Percentiles rank a stretch among this genome's conserved stretches.
Conservation (phyloP, 2,329 filamentous ascomycete species). For the Sclerotinia nivalis region DNA sequence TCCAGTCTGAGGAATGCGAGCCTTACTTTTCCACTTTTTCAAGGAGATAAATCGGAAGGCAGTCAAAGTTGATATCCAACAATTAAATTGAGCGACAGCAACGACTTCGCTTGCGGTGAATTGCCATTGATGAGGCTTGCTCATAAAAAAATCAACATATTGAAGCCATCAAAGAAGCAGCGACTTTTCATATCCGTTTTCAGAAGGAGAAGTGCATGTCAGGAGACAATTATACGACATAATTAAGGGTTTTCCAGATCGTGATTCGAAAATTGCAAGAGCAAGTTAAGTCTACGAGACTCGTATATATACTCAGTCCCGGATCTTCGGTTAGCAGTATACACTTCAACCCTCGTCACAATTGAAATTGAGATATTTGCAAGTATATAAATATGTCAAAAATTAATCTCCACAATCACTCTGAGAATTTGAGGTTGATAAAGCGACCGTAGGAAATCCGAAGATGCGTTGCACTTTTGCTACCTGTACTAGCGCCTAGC, state of each 20-base stretch:
- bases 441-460: no score
- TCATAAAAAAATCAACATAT: neutral
- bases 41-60: neutral
- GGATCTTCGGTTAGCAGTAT: fast-evolving
- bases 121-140: no score
- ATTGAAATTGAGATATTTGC: neutral
- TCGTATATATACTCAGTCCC: neutral
- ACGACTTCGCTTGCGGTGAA: no score
- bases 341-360: neutral
- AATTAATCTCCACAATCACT: neutral
- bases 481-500: neutral
- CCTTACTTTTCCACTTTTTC: neutral
- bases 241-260: fast-evolving
- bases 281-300: neutral
- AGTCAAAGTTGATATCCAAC: neutral
- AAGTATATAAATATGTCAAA: no score
- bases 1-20: no score
- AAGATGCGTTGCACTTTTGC: neutral
- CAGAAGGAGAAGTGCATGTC: no score
- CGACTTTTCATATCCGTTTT: no score
- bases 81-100: neutral
- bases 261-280: no score
- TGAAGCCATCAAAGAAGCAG: neutral
- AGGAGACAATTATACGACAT: no score
- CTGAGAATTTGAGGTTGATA: neutral